These are phyloP conservation scores for Coemansia sp. DNA, from an alignment of 192 early-diverging fungal genomes.

Conservation along the genomic window DNA sequence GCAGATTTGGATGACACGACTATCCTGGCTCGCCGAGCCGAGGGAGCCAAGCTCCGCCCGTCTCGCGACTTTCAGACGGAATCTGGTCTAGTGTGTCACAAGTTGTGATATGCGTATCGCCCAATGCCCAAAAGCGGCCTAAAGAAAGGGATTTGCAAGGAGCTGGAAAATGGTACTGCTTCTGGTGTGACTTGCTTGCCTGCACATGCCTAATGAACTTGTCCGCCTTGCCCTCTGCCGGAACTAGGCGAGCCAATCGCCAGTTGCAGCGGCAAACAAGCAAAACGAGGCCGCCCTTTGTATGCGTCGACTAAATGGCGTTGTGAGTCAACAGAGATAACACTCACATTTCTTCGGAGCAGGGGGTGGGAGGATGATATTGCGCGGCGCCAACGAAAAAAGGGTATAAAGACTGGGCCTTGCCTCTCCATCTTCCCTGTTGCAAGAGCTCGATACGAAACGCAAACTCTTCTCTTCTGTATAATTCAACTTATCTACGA, in stretches of 20 bases:
- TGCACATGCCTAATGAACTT: not conserved
- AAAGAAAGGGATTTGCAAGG: slow-evolving; percentile 6
- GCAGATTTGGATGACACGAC: not conserved
- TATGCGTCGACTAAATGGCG: not conserved
- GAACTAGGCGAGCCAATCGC: slow-evolving; percentile 29
- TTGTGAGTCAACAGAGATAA: slow-evolving; percentile 29
- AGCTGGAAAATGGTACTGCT: not conserved
- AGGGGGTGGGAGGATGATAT: not conserved
- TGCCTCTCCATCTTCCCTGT: not conserved
- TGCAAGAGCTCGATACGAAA: slow-evolving; percentile 7
- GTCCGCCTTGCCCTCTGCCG: slow-evolving; percentile 1
- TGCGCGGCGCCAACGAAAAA: not conserved
- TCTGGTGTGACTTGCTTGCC: slow-evolving; percentile 4
- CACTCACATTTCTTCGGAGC: not conserved
- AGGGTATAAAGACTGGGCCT: slow-evolving; percentile 3
- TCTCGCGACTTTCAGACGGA: not conserved
- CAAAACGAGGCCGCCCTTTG: not conserved
- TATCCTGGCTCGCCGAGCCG: not conserved
- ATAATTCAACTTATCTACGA: slow-evolving; percentile 17
- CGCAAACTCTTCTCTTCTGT: slow-evolving; percentile 20
- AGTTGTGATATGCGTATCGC: not conserved
- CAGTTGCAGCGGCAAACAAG: not conserved
- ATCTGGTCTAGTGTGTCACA: slow-evolving; percentile 12
- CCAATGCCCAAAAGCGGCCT: slow-evolving; percentile 5
- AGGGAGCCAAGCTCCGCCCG: not conserved